Conservation (phyloP, 495 filamentous ascomycete species). For the Penicillium flavigenum region DNA sequence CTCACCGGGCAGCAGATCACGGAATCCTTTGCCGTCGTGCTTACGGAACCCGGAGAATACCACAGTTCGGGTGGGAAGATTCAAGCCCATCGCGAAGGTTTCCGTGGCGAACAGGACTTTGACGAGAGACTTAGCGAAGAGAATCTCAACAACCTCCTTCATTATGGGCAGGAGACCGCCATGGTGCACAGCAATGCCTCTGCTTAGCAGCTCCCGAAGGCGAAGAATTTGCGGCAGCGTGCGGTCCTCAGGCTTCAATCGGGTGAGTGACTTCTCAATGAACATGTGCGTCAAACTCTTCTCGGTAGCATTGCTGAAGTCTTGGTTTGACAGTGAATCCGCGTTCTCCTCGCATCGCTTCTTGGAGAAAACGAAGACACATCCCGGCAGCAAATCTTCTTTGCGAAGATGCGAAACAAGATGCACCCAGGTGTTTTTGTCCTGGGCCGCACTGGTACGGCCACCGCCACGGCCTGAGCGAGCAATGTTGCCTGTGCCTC, state of each 20-base stretch:
- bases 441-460: slow-evolving; percentile 82
- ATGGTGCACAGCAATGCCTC: slow-evolving; percentile 95
- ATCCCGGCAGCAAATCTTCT: slow-evolving; percentile 80
- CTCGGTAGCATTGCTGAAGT: slow-evolving; percentile 87
- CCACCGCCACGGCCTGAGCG: slow-evolving; percentile 81
- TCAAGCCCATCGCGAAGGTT: slow-evolving; percentile 98
- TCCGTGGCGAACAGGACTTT: slow-evolving; percentile 97
- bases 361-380: slow-evolving; percentile 98
- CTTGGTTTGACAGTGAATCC: slow-evolving; percentile 88
- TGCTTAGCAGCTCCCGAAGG: slow-evolving; percentile 76
- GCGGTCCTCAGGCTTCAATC: slow-evolving; percentile 88
- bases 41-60: slow-evolving; percentile 98
- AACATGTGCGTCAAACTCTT: slow-evolving; percentile 98
- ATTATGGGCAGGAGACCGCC: slow-evolving; percentile 94
- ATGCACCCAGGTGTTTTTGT: slow-evolving; percentile 96
- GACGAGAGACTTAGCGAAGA: slow-evolving; percentile 91
- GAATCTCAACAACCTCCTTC: slow-evolving; percentile 95
- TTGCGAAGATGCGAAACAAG: slow-evolving; percentile 88
- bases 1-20: slow-evolving; percentile 89
- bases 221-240: slow-evolving; percentile 85
- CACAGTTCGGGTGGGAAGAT: slow-evolving; percentile 91
- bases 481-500: slow-evolving; percentile 82
- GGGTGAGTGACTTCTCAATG: slow-evolving; percentile 91
- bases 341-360: slow-evolving; percentile 96
- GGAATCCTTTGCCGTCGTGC: slow-evolving; percentile 86